Evolutionary conservation across 192 early-diverging fungal species (phyloP).

Genomic region (Oehlia diaphana): DNA sequence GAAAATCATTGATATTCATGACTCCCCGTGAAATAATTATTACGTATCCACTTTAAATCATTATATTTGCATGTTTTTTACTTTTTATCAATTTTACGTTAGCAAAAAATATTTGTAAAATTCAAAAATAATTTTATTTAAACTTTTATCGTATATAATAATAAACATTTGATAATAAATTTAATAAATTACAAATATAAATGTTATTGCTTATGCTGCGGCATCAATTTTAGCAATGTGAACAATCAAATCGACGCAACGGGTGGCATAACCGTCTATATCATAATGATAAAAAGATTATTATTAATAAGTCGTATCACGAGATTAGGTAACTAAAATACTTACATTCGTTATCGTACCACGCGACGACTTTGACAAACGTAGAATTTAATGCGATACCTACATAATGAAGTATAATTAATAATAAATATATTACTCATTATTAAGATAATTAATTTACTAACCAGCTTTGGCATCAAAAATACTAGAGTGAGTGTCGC

Average conservation of each 20-base stretch:
- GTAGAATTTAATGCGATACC: slow-evolving; percentile 85
- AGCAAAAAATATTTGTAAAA: no score
- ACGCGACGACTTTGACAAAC: slow-evolving; percentile 96
- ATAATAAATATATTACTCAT: background rate
- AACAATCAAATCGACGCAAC: slow-evolving; percentile 86
- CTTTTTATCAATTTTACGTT: no score
- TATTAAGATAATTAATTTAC: background rate
- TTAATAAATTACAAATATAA: no score
- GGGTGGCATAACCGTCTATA: slow-evolving; percentile 90
- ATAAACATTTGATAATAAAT: no score
- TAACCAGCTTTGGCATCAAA: slow-evolving; percentile 92
- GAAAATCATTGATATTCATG: no score
- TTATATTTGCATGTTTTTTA: no score
- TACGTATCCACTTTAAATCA: no score
- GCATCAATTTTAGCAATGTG: slow-evolving; percentile 61
- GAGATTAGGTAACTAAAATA: background rate
- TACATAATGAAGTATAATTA: slow-evolving; percentile 2
- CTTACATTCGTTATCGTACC: slow-evolving; percentile 72
- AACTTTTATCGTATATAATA: no score
- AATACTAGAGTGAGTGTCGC: slow-evolving; percentile 88
- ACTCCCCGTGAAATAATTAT: no score
- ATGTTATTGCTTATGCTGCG: background rate
- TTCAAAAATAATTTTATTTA: no score
- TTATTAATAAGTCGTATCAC: no score
- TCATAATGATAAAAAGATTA: slow-evolving; percentile 36